Conservation (phyloP, 208 protist genomes). For the Leishmania amazonensis region DNA sequence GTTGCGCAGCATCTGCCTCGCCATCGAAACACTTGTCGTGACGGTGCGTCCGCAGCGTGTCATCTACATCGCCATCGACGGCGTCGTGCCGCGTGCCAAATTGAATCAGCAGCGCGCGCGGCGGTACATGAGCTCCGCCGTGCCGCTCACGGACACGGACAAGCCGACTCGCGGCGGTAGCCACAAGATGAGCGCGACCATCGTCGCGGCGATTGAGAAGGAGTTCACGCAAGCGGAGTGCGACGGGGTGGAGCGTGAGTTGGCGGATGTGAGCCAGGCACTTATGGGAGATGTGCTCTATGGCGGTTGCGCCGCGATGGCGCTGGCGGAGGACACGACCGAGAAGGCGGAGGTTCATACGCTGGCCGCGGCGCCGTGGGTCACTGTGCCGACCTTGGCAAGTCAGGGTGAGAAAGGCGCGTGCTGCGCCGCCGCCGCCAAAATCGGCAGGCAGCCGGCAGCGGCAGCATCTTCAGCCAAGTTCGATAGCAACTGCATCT, state of each 20-base stretch:
- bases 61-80: constrained; percentile 97
- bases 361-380: background rate
- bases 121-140: constrained; percentile 77
- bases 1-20: constrained; percentile 87
- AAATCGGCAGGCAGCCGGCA: background rate
- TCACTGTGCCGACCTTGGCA: background rate
- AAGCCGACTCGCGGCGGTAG: constrained; percentile 15
- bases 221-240: constrained; percentile 59
- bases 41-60: constrained; percentile 94
- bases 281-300: constrained; percentile 61
- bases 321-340: too few relatives aligned
- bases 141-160: constrained; percentile 26
- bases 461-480: constrained; percentile 27
- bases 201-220: constrained; percentile 43
- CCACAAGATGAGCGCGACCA: constrained; percentile 8
- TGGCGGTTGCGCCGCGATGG: constrained; percentile 15
- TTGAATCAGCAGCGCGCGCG: constrained; percentile 99
- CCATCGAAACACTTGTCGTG: constrained; percentile 97
- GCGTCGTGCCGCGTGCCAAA: constrained; percentile 99
- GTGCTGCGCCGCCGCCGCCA: background rate
- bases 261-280: constrained; percentile 48
- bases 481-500: constrained; percentile 99
- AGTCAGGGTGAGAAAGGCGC: background rate
- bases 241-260: constrained; percentile 37
- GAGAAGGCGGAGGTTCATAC: background rate